phyloP scores from a whole-genome alignment of 2,329 filamentous ascomycete genomes.

The Sporothrix mexicana region DNA sequence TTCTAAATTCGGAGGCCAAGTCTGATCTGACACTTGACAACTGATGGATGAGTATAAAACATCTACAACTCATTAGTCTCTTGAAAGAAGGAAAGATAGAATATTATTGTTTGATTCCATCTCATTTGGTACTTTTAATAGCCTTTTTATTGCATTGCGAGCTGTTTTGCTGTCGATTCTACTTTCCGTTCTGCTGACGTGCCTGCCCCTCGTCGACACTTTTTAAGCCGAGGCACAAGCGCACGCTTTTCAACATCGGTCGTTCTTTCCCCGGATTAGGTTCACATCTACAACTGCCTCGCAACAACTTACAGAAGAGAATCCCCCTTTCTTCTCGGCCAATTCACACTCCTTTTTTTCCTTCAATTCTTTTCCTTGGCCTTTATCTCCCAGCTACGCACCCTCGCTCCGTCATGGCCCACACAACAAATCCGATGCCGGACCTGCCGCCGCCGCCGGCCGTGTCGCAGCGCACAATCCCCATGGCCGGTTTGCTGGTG shows the following conservation, averaged over 20 bases:
- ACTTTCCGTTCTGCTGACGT: slow-evolving; percentile 9
- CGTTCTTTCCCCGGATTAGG: slow-evolving; percentile 10
- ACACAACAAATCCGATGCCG: slow-evolving; percentile 34
- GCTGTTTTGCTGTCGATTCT: no score
- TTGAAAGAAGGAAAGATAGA: background rate
- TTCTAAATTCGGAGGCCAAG: background rate
- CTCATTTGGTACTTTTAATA: no score
- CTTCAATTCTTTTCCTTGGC: background rate
- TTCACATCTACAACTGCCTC: no score
- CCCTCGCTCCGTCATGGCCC: slow-evolving; percentile 32
- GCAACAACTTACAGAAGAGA: no score
- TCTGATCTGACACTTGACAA: background rate
- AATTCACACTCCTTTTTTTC: no score
- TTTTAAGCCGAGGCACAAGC: slow-evolving; percentile 18
- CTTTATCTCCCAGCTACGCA: background rate
- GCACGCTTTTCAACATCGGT: background rate
- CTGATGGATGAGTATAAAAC: background rate
- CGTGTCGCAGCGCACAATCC: slow-evolving; percentile 69
- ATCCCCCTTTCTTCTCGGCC: no score
- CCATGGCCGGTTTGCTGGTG: slow-evolving; percentile 78
- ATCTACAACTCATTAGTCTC: no score
- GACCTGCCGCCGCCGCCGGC: slow-evolving; percentile 48
- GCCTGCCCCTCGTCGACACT: background rate
- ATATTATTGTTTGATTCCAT: no score
- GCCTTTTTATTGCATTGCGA: no score